A percentile compares a stretch with the other conserved stretches of the same genome.
These are phyloP conservation scores for Annulohypoxylon truncatum DNA, from an alignment of 2,329 filamentous ascomycete species.

Conservation along the genomic window DNA sequence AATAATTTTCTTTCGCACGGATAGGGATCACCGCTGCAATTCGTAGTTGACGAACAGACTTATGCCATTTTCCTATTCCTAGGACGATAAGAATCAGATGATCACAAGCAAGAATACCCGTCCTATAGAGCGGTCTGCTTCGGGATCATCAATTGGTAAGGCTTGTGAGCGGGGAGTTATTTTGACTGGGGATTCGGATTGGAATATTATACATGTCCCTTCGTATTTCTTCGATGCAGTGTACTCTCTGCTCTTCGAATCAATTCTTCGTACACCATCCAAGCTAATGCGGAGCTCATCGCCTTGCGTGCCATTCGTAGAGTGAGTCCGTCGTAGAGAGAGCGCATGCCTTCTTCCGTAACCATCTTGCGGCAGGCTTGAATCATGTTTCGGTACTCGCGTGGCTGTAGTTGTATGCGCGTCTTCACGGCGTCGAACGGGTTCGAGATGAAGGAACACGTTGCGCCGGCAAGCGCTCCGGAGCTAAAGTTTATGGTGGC, in stretches of 20 bases:
- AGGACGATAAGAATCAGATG: not conserved
- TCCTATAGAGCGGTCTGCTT: not conserved
- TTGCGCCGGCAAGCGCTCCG: conserved; percentile 80
- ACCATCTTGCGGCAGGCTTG: conserved; percentile 83
- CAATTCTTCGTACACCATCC: conserved; percentile 96
- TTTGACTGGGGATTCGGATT: conserved; percentile 24
- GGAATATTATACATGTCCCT: conserved; percentile 44
- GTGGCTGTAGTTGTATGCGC: conserved; percentile 88
- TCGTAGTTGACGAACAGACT: conserved; percentile 15
- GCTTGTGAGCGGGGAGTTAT: conserved; percentile 30
- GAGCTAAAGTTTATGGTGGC: conserved; percentile 86
- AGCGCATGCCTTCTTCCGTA: conserved; percentile 79
- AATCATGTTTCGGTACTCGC: conserved; percentile 83
- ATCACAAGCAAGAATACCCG: conserved; percentile 22
- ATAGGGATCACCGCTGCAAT: not conserved
- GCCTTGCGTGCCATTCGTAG: conserved; percentile 92
- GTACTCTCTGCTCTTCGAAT: conserved; percentile 73
- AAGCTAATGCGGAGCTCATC: conserved; percentile 91
- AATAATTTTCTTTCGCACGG: not conserved
- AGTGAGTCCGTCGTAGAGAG: conserved; percentile 86
- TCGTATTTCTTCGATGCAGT: conserved; percentile 44
- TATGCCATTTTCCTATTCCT: conserved; percentile 10
- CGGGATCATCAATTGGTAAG: not conserved
- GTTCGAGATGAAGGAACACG: conserved; percentile 91
- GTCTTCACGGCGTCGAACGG: conserved; percentile 98